Evolutionary conservation across 805 yeast species (phyloP), one percentile per base, ranked within the genome.

Genomic region (Candida oleophila): DNA sequence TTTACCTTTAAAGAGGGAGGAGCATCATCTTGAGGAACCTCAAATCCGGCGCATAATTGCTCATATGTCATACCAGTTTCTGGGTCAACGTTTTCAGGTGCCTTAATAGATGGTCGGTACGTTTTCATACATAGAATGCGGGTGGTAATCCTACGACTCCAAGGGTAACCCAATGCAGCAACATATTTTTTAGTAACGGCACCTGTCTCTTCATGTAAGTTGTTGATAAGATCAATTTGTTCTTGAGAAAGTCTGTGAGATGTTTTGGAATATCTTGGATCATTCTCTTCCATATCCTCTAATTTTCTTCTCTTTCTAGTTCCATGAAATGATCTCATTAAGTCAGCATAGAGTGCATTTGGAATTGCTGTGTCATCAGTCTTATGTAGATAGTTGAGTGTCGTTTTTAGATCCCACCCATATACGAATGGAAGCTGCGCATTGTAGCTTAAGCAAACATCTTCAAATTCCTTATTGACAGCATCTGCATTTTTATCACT

Each of bases 341-440:
- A 35, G 30, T 51, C 49, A 18, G 36, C 22, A 9, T 46, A 25
- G 3, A 45, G 19, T 12, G 14, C 39, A 8, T 36, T 19, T 16
- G 19, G 14, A 5, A 25, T 25, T 25, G 30, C 9, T 25, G 30
- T 7, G 3, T 12, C 33, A 15, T 12, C 11, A 22, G 16, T 4
- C 22, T 18, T 22, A 22, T 39, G 34, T 15, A 15, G 14, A 19
- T 18, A 18, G 9, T 20, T 16, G 12, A 4, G 16, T 22, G 18
- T 18, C 19, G 21, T 12, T 12, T 19, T 36, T 47, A 69, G 68
- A 50, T 80, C 82, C 96, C 96, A 89, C 0, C 96, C 96, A 18
- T 81, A 75, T 39, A 81, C 67, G 77, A 85, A 81, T 4, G 91
- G 87, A 16, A 82, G 55, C 57, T 89, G 96, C 56, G 82, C 80